Evolutionary conservation across 305 asterid species (phyloP).

Genomic region (Vinca major): DNA sequence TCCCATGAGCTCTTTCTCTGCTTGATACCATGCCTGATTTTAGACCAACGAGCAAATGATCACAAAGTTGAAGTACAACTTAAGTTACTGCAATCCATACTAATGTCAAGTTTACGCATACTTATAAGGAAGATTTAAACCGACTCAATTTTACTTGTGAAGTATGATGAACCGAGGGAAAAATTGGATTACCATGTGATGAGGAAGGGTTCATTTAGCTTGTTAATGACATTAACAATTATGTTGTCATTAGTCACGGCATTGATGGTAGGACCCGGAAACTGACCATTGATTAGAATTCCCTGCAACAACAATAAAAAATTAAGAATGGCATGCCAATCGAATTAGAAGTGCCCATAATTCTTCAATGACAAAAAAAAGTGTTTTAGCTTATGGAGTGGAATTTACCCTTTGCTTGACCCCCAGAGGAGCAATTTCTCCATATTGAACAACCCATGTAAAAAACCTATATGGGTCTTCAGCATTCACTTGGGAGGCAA

Average conservation of each 20-base stretch:
- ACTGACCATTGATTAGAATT: constrained; percentile 62
- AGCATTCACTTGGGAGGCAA: constrained; percentile 27
- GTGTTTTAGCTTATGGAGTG: neutral
- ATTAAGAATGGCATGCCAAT: too few species aligned
- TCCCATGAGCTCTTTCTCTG: constrained; percentile 72
- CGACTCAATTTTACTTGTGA: neutral
- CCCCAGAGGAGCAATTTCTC: constrained; percentile 60
- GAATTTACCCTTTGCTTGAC: constrained; percentile 46
- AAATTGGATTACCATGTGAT: constrained; percentile 48
- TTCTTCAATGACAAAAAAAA: too few species aligned
- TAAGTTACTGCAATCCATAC: too few species aligned
- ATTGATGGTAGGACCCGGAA: constrained; percentile 68
- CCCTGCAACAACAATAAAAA: constrained; percentile 33
- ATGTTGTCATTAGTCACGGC: constrained; percentile 62
- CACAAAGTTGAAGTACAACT: too few species aligned
- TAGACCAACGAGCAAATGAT: neutral
- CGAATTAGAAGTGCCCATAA: neutral
- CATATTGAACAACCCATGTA: constrained; percentile 49
- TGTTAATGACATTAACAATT: constrained; percentile 43
- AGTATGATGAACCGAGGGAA: neutral
- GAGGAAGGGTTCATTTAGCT: constrained; percentile 60
- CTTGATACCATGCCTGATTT: constrained; percentile 57
- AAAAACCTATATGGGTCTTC: constrained; percentile 53
- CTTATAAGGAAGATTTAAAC: too few species aligned
- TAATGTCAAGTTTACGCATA: too few species aligned